phyloP scores from a whole-genome alignment of 768 basidiomycete species.

The Hydnomerulius pinastri region DNA sequence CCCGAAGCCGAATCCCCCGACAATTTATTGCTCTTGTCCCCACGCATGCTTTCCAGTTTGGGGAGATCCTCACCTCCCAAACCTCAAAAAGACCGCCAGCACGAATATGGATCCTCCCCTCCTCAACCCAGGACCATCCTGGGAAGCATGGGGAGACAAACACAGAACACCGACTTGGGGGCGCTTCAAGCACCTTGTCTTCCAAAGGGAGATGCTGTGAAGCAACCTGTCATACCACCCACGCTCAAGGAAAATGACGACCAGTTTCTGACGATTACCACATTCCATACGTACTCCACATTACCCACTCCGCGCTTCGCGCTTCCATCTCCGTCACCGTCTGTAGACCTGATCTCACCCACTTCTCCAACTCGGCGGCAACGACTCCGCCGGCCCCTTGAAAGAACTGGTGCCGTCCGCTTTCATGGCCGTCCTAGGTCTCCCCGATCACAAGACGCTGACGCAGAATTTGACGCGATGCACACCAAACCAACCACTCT shows the following conservation, averaged over 20 bases:
- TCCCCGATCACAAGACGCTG: constrained; percentile 20
- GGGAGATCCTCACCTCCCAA: not conserved
- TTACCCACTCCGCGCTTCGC: constrained; percentile 28
- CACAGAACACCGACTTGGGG: constrained; percentile 1
- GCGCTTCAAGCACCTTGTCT: constrained; percentile 10
- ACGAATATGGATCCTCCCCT: not conserved
- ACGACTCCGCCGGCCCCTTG: constrained; percentile 32
- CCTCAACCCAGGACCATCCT: not conserved
- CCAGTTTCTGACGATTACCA: constrained; percentile 13
- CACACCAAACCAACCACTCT: constrained; percentile 1
- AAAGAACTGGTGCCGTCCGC: constrained; percentile 34
- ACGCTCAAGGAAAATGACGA: constrained; percentile 19
- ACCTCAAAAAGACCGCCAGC: not conserved
- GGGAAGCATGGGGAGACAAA: constrained; percentile 3
- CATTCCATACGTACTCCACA: constrained; percentile 28
- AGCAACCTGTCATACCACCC: constrained; percentile 7
- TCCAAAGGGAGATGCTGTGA: constrained; percentile 11
- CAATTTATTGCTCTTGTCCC: not conserved
- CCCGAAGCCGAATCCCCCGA: constrained; percentile 2
- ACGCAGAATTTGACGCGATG: constrained; percentile 11
- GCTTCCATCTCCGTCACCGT: constrained; percentile 32
- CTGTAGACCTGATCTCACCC: constrained; percentile 23
- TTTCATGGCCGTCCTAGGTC: constrained; percentile 27
- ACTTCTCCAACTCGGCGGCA: constrained; percentile 19
- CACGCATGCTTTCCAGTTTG: not conserved